Evolutionary conservation across 2,329 filamentous ascomycete genomes (phyloP).

Genomic region (Albifimbria verrucaria): DNA sequence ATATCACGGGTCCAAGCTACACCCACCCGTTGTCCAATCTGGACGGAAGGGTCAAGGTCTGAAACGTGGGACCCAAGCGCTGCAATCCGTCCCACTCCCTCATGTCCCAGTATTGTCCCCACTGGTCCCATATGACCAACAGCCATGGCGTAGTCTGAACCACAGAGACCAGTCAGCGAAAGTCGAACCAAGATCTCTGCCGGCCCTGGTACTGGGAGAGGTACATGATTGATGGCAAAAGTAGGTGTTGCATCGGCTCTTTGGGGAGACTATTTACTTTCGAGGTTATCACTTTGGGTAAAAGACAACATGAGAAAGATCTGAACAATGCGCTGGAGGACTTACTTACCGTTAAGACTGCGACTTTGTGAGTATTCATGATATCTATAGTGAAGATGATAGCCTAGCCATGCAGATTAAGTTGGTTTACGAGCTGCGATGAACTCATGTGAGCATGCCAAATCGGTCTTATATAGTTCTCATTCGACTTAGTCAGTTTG

Average conservation of each 20-base stretch:
- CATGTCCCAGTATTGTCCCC: conserved; percentile 36
- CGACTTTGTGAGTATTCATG: too few relatives aligned
- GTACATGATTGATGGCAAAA: conserved; percentile 7
- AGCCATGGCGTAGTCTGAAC: conserved; percentile 35
- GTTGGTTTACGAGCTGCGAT: too few relatives aligned
- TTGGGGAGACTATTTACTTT: too few relatives aligned
- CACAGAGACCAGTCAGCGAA: conserved; percentile 33
- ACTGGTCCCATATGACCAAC: conserved; percentile 32
- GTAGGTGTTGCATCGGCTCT: conserved; percentile 8
- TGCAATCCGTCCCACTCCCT: conserved; percentile 39
- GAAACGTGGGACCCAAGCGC: conserved; percentile 30
- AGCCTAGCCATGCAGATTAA: too few relatives aligned
- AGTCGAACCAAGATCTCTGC: conserved; percentile 30
- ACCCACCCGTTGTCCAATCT: conserved; percentile 32
- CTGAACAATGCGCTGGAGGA: too few relatives aligned
- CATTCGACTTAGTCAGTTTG: too few relatives aligned
- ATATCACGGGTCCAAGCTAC: conserved; percentile 36
- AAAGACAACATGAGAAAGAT: too few relatives aligned
- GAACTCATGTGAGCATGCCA: too few relatives aligned
- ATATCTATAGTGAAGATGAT: too few relatives aligned
- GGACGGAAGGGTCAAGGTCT: conserved; percentile 15
- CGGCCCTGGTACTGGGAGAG: conserved; percentile 13
- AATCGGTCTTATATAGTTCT: too few relatives aligned
- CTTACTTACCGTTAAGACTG: too few relatives aligned
- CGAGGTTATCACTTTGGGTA: too few relatives aligned